Evolutionary conservation across 164 flowering plant species (phyloP), one percentile per base, ranked within the genome.

Genomic region (Nymphaea thermarum): DNA sequence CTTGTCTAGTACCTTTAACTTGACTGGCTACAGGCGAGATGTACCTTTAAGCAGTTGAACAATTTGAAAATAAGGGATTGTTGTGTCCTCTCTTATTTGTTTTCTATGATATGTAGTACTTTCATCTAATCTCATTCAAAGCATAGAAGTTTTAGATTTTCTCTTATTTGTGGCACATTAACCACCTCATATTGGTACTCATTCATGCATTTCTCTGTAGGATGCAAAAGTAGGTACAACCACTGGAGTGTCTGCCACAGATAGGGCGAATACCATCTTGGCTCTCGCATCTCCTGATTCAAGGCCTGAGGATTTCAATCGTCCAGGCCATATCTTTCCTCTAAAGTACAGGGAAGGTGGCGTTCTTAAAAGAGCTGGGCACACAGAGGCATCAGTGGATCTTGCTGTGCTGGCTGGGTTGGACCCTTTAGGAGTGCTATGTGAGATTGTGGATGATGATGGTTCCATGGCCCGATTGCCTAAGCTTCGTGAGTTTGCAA

Each of bases 381-480:
- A 94, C 67, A 90, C 99, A 16, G 99, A 94, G 83, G 98, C 98
- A 68, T 84, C 99, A 53, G 95, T 88, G 62, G 99, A 91, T 83
- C 96, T 94, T 68, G 77, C 96, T 17, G 62, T 84, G 73, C 76
- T 94, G 65, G 98, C 96, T 75, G 99, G 99, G 41, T 76, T 90
- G 43, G 87, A 84, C 0, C 96, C 98, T 75, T 98, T 79, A 74
- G 90, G 80, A 61, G 87, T 88, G 69, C 68, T 94, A 25, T 91
- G 99, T 81, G 98, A 91, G 78, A 76, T 94, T 68, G 96, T 91
- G n/a, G 98, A 94, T 76, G 96, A 94, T 77, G 99, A 94, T 78
- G 98, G 98, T 64, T 94, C 98, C 71, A 90, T 94, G 96, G 99
- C 98, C 67, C 85, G 96, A 69, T 76, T 88, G 57, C 97, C 97